phyloP scores from a whole-genome alignment of 2,329 filamentous ascomycete species.

The Volutella citrinella region DNA sequence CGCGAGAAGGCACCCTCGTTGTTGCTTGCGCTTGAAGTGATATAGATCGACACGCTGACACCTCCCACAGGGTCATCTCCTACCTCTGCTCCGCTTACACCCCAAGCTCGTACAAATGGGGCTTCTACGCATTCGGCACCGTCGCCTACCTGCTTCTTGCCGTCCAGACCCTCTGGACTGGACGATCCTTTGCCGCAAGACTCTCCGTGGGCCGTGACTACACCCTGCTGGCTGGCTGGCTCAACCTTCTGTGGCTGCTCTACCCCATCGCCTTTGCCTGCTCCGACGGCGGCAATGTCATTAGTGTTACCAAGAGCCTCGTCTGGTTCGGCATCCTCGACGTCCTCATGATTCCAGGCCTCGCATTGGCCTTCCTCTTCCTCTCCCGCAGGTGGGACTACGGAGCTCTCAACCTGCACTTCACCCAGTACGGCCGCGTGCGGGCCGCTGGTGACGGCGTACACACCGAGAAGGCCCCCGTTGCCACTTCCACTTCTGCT shows the following conservation, averaged over 20 bases:
- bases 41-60: too few relatives aligned
- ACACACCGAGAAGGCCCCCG: slow-evolving; percentile 44
- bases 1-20: too few relatives aligned
- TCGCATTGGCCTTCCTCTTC: slow-evolving; percentile 41
- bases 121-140: slow-evolving; percentile 53
- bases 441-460: slow-evolving; percentile 34
- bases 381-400: slow-evolving; percentile 51
- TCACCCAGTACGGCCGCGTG: slow-evolving; percentile 54
- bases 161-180: slow-evolving; percentile 39
- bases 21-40: too few relatives aligned
- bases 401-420: slow-evolving; percentile 46
- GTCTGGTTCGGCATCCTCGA: slow-evolving; percentile 56
- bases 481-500: too few relatives aligned
- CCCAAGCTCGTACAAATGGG: slow-evolving; percentile 52
- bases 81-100: slow-evolving; percentile 50
- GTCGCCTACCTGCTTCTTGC: slow-evolving; percentile 44
- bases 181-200: slow-evolving; percentile 36
- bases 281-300: slow-evolving; percentile 48
- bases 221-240: slow-evolving; percentile 41
- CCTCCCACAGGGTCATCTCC: slow-evolving; percentile 38
- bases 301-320: slow-evolving; percentile 42
- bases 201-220: slow-evolving; percentile 45
- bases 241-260: slow-evolving; percentile 51
- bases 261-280: slow-evolving; percentile 54
- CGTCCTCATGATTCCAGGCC: slow-evolving; percentile 41